Conservation (phyloP, 495 filamentous ascomycete genomes). For the Clohesyomyces aquaticus region DNA sequence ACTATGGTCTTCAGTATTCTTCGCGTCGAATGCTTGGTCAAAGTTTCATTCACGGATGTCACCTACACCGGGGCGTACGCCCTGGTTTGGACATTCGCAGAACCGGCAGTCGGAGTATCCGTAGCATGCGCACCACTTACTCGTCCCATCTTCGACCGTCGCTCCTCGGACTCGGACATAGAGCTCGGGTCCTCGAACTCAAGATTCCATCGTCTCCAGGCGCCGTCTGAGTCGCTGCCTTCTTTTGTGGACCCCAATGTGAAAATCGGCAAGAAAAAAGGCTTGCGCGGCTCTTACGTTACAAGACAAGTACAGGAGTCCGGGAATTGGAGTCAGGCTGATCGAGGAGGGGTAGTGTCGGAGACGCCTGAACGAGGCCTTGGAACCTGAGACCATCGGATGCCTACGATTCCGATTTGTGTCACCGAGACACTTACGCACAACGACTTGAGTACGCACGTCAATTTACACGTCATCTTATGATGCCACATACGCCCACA, state of each 20-base stretch:
- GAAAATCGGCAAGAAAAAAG: background rate
- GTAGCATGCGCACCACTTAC: slow-evolving; percentile 29
- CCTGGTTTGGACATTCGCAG: slow-evolving; percentile 25
- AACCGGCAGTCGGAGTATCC: slow-evolving; percentile 28
- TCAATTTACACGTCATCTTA: too few species aligned
- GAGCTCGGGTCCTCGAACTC: background rate
- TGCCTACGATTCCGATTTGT: too few species aligned
- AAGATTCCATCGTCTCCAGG: slow-evolving; percentile 3
- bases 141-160: slow-evolving; percentile 12
- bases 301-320: slow-evolving; percentile 4
- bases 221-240: background rate
- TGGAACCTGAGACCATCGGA: too few species aligned
- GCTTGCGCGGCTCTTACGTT: slow-evolving; percentile 7
- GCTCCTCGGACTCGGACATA: background rate
- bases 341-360: too few species aligned
- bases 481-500: too few species aligned
- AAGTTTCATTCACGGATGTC: slow-evolving; percentile 14
- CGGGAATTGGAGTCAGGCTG: slow-evolving; percentile 9
- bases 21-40: slow-evolving; percentile 15
- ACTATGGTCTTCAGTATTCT: slow-evolving; percentile 26
- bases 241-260: slow-evolving; percentile 4
- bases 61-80: slow-evolving; percentile 26
- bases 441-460: too few species aligned
- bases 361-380: too few species aligned
- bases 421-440: too few species aligned